A percentile compares a stretch with the other conserved stretches of the same genome.
Conservation (phyloP, 441 rosid species). For the Populus hybrid region DNA sequence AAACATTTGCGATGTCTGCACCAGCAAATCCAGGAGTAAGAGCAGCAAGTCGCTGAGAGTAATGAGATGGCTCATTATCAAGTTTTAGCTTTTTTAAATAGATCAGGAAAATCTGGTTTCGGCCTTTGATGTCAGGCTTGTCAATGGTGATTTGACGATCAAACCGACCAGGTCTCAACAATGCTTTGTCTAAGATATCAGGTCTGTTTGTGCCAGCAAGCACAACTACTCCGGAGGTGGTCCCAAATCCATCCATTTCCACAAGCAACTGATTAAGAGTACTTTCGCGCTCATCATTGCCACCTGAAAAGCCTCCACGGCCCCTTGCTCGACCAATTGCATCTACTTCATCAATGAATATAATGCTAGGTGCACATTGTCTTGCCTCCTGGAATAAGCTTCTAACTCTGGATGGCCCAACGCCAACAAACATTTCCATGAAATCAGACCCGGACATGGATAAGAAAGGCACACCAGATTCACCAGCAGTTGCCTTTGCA, state of each 20-base stretch:
- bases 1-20: slow-evolving; percentile 71
- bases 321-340: slow-evolving; percentile 72
- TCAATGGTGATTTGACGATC: slow-evolving; percentile 60
- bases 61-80: slow-evolving; percentile 48
- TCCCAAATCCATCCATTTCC: slow-evolving; percentile 79
- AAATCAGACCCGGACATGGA: slow-evolving; percentile 68
- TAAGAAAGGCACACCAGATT: slow-evolving; percentile 63
- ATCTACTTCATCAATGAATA: slow-evolving; percentile 65
- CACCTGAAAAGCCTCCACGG: slow-evolving; percentile 63
- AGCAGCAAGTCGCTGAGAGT: slow-evolving; percentile 61
- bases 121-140: slow-evolving; percentile 63
- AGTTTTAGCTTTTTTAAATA: slow-evolving; percentile 59
- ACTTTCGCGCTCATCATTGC: slow-evolving; percentile 62
- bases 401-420: slow-evolving; percentile 67
- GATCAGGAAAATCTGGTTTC: slow-evolving; percentile 55
- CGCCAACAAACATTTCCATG: slow-evolving; percentile 72
- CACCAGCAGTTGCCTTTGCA: slow-evolving; percentile 76
- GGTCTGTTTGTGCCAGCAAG: slow-evolving; percentile 73
- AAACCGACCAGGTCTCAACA: slow-evolving; percentile 65
- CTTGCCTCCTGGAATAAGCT: slow-evolving; percentile 75
- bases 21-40: slow-evolving; percentile 75
- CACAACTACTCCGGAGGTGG: slow-evolving; percentile 62
- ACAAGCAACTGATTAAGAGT: slow-evolving; percentile 68
- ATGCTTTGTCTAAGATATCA: slow-evolving; percentile 59
- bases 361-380: slow-evolving; percentile 56